Conservation (phyloP, 2,329 filamentous ascomycete species). For the Ceratocystis ficicola region DNA sequence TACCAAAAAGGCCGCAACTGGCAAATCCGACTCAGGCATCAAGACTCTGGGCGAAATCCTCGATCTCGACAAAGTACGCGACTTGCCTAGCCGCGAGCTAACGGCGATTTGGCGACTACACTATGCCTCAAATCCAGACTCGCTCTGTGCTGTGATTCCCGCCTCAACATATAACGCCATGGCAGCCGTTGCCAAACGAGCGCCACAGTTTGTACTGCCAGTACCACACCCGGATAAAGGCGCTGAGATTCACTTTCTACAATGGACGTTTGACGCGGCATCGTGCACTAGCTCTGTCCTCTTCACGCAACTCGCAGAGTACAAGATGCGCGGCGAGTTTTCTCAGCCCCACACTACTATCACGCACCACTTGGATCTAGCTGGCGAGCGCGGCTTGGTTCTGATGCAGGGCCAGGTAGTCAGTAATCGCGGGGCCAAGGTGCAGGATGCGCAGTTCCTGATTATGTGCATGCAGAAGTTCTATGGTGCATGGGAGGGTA, state of each 20-base stretch:
- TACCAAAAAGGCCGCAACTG: constrained; percentile 12
- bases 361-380: constrained; percentile 79
- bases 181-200: constrained; percentile 53
- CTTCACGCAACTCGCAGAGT: constrained; percentile 89
- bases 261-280: constrained; percentile 76
- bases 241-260: constrained; percentile 89
- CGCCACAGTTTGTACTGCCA: constrained; percentile 86
- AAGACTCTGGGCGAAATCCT: constrained; percentile 46
- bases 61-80: constrained; percentile 64
- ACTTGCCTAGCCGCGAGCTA: constrained; percentile 68
- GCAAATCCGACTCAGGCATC: constrained; percentile 26
- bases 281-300: constrained; percentile 61
- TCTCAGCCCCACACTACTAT: constrained; percentile 86
- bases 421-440: constrained; percentile 60
- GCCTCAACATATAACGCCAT: constrained; percentile 61
- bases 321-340: constrained; percentile 79
- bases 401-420: constrained; percentile 74
- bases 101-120: constrained; percentile 81
- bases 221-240: constrained; percentile 56
- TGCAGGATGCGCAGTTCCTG: constrained; percentile 78
- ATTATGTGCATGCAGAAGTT: constrained; percentile 91
- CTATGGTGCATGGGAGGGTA: constrained; percentile 55
- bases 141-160: constrained; percentile 75
- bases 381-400: constrained; percentile 61
- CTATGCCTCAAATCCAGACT: constrained; percentile 58